A percentile compares a stretch with the other conserved stretches of the same genome.
These are phyloP conservation scores for Sugiyamaella chiloensis DNA, from an alignment of 805 yeast genomes.

Conservation along the genomic window DNA sequence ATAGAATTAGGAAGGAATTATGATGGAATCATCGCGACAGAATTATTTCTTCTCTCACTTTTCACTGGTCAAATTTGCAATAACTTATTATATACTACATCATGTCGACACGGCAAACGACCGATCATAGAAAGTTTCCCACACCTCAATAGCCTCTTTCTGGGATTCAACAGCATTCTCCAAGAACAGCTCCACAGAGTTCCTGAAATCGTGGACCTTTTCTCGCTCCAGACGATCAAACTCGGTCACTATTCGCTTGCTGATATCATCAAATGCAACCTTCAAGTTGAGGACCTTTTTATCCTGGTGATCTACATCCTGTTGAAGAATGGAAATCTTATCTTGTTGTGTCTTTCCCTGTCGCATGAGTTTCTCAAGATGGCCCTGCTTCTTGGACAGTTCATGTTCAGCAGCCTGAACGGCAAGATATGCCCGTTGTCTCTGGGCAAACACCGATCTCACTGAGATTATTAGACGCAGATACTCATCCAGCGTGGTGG, in stretches of 20 bases:
- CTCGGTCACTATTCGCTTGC: slow-evolving; percentile 65
- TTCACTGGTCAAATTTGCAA: too few species aligned
- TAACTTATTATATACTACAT: too few species aligned
- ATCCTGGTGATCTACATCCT: slow-evolving; percentile 57
- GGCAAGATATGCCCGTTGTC: slow-evolving; percentile 54
- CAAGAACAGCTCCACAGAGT: slow-evolving; percentile 82
- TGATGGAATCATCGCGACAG: too few species aligned
- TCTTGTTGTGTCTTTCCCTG: slow-evolving; percentile 58
- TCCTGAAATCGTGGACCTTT: slow-evolving; percentile 78
- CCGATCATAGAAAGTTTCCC: slow-evolving; percentile 55
- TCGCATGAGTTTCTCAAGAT: slow-evolving; percentile 45
- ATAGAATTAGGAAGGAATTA: too few species aligned
- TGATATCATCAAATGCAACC: slow-evolving; percentile 59
- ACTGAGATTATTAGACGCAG: slow-evolving; percentile 72
- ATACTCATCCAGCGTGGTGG: slow-evolving; percentile 86
- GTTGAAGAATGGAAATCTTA: slow-evolving; percentile 52
- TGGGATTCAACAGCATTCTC: slow-evolving; percentile 91
- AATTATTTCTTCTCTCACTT: too few species aligned
- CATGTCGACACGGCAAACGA: slow-evolving; percentile 11
- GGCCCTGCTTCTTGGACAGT: slow-evolving; percentile 43
- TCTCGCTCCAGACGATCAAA: slow-evolving; percentile 66
- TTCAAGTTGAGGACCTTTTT: slow-evolving; percentile 52
- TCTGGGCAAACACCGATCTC: slow-evolving; percentile 66
- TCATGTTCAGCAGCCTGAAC: slow-evolving; percentile 48
- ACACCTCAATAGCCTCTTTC: slow-evolving; percentile 61